Percentiles rank a stretch among this genome's conserved stretches.
Conservation (phyloP, 2,329 filamentous ascomycete genomes). For the Phoma sp. region DNA sequence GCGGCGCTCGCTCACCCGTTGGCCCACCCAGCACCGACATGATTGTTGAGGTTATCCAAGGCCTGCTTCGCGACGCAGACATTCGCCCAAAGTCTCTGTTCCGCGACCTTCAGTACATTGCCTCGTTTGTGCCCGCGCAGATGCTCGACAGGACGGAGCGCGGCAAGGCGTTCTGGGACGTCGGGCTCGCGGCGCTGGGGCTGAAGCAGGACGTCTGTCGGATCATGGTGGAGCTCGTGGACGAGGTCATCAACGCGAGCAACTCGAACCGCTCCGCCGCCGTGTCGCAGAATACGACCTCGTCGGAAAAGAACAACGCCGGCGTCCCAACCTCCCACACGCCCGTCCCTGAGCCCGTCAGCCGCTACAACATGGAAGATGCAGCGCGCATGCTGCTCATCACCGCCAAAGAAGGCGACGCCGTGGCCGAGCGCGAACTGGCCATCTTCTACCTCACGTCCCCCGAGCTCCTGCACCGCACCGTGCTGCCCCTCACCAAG, state of each 20-base stretch:
- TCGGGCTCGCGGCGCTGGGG: conserved; percentile 83
- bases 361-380: conserved; percentile 75
- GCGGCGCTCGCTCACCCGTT: conserved; percentile 45
- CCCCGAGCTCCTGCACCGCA: conserved; percentile 80
- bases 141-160: conserved; percentile 64
- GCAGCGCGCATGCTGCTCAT: conserved; percentile 91
- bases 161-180: conserved; percentile 87
- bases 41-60: conserved; percentile 52
- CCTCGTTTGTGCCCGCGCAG: conserved; percentile 64
- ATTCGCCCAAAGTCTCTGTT: conserved; percentile 57
- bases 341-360: conserved; percentile 50
- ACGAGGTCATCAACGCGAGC: conserved; percentile 68
- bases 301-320: conserved; percentile 23
- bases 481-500: conserved; percentile 82
- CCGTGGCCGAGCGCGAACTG: conserved; percentile 88
- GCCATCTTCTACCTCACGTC: conserved; percentile 93
- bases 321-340: conserved; percentile 17
- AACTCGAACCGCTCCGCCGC: conserved; percentile 65
- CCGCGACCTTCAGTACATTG: conserved; percentile 61
- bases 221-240: conserved; percentile 79
- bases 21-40: conserved; percentile 51
- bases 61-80: conserved; percentile 53
- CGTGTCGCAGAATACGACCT: conserved; percentile 36
- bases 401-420: conserved; percentile 88
- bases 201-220: conserved; percentile 87